Evolutionary conservation across 768 basidiomycete genomes (phyloP), one percentile per base, ranked within the genome.

Genomic region (Leccinum pellstonianum): DNA sequence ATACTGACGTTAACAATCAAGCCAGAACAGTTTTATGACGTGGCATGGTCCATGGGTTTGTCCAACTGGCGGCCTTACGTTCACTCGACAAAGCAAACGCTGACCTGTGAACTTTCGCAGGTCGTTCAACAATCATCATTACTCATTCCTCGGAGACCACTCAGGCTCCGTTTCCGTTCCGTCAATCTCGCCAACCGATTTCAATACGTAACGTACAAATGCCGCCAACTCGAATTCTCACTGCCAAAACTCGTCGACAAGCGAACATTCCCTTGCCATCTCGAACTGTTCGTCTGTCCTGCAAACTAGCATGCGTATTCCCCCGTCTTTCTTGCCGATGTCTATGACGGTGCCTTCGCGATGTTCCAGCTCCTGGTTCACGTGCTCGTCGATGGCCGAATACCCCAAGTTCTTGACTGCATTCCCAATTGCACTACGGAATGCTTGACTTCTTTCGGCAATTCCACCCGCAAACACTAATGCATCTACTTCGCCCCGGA

Each of bases 401-500:
- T 86, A 87, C 43, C 43, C 92, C 48, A 95, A 70, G 74, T 84
- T 89, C 17, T 55, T 64, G 15, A 88, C 75, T 35, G 80, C 77
- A 37, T 79, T 71, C 4, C 80, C 79, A 17, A 95, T 77, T 19
- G 83, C 82, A 43, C 75, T 69, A 46, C 94, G 75, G 56, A 98
- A 73, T 64, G 83, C 79, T 17, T 73, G 76, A 60, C 86, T 83
- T 63, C 79, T 80, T 73, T 97, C 95, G 0, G 95, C 95, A 55
- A 97, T 92, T 0, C 93, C 93, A 3, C 94, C 93, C 0, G 90
- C 81, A 70, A 95, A 94, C 12, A 95, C 90, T 46, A 95, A 67
- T 2, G 88, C 93, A 70, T 94, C 89, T 11, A 94, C 82, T 25
- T 78, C 60, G 15, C 83, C 83, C 33, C 79, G 79, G 23, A 94